phyloP scores from a whole-genome alignment of 257 asterid genomes.

The Fraxinus quadrangulata region DNA sequence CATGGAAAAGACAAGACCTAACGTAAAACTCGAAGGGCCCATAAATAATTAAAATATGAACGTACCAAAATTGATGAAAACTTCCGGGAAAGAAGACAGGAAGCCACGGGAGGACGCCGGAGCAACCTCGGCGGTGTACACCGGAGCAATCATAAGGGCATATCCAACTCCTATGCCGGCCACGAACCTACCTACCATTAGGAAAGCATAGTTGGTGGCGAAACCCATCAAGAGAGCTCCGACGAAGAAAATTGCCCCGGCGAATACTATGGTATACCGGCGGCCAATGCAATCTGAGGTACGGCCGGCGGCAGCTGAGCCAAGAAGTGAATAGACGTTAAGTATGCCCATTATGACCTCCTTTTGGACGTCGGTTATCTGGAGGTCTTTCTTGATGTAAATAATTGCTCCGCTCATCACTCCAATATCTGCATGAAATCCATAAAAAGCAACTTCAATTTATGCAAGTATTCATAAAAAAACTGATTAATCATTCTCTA shows the following conservation, averaged over 20 bases:
- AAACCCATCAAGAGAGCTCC: conserved; percentile 93
- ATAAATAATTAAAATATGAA: neutral
- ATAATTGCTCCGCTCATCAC: conserved; percentile 93
- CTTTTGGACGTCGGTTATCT: conserved; percentile 37
- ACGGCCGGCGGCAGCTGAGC: conserved; percentile 85
- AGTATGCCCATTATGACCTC: conserved; percentile 76
- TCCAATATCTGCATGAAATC: conserved; percentile 69
- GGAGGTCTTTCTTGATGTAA: conserved; percentile 49
- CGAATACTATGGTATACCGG: conserved; percentile 76
- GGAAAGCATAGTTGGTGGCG: conserved; percentile 71
- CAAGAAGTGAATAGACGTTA: conserved; percentile 64
- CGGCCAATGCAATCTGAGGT: conserved; percentile 94
- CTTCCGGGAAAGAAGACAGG: conserved; percentile 90
- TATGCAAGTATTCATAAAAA: neutral
- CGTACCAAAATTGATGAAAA: conserved; percentile 79
- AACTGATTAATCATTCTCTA: neutral
- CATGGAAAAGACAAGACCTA: conserved; percentile 16
- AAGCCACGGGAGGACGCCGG: conserved; percentile 92
- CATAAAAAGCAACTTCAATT: neutral
- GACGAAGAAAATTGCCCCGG: conserved; percentile 70
- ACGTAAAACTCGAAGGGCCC: conserved; percentile 10
- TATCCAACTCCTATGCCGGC: conserved; percentile 92
- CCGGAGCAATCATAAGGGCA: conserved; percentile 95
- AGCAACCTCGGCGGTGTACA: conserved; percentile 88
- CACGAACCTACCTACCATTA: conserved; percentile 81